Evolutionary conservation across 345 rosid genomes (phyloP), one percentile per base, ranked within the genome.

Genomic region (Euphorbia pulcherrima): DNA sequence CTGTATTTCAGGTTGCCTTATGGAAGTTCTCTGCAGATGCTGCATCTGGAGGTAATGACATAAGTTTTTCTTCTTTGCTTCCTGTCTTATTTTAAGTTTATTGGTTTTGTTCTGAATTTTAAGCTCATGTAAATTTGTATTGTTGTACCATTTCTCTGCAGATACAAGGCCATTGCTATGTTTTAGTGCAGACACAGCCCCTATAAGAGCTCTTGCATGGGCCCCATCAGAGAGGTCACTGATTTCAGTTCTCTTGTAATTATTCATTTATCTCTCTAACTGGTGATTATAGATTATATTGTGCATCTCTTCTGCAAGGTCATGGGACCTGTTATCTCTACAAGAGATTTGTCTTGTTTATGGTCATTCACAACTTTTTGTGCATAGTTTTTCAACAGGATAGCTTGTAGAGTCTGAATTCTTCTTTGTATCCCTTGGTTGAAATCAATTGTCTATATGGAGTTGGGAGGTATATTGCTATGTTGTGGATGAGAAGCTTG

Each of bases 121-220:
- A 70, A 18, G 64, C 44, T 62, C 33, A 30, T 40, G 41, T 20
- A 7, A 35, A 56, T 53, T 35, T 13, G 63, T 64, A 12, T 70
- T 60, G 48, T 68, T 51, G 30, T 27, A 48, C 57, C 70, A 40
- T 74, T 65, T 26, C 68, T 62, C 48, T 80, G 82, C 87, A 94
- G 96, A 94, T 83, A 75, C 95, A 50, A 91, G 87, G 75, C 97
- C 99, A 66, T 69, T 91, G 64, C 92, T 91, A 63, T 78, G 81
- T 79, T 94, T 91, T 76, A 83, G 85, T 73, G 96, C 99, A 26
- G 99, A 91, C 77, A 89, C 92, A 39, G 67, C 75, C 72, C 89
- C 93, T 65, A 84, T 94, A 69, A 86, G 96, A 82, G 78, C 96
- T 39, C 82, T 94, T 72, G 87, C 91, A 47, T 94, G 97, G 99